These are phyloP conservation scores for Zasmidium angulare DNA, from an alignment of 2,329 filamentous ascomycete genomes.

Conservation along the genomic window DNA sequence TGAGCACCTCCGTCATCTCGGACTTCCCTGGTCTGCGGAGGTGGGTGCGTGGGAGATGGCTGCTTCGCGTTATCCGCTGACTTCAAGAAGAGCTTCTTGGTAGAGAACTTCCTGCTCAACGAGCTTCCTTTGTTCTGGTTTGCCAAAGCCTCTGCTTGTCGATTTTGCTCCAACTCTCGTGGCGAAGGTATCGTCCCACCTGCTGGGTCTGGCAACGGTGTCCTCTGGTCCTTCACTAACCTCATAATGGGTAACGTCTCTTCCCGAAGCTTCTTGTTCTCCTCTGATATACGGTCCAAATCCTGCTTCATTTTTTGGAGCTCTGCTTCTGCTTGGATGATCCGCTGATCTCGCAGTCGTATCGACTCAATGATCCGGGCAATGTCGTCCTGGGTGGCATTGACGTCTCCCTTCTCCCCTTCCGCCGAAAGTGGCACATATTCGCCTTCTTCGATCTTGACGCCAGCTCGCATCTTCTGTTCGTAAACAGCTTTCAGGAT, in stretches of 20 bases:
- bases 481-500: conserved; percentile 97
- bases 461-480: conserved; percentile 89
- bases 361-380: conserved; percentile 87
- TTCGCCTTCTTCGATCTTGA: conserved; percentile 87
- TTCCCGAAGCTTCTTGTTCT: conserved; percentile 84
- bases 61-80: conserved; percentile 45
- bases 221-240: conserved; percentile 85
- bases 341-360: conserved; percentile 84
- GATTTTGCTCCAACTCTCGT: conserved; percentile 27
- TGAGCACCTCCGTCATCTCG: conserved; percentile 33
- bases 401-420: conserved; percentile 78
- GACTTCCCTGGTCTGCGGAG: conserved; percentile 32
- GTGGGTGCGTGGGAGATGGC: conserved; percentile 51
- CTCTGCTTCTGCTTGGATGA: conserved; percentile 79
- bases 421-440: conserved; percentile 92
- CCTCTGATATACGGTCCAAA: conserved; percentile 60
- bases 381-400: conserved; percentile 90
- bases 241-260: conserved; percentile 89
- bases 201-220: conserved; percentile 68
- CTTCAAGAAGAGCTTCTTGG: conserved; percentile 52
- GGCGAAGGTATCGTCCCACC: conserved; percentile 35
- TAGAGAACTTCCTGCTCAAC: conserved; percentile 54
- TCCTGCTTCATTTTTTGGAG: conserved; percentile 68
- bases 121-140: conserved; percentile 44
- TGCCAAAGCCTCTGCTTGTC: conserved; percentile 26